These are phyloP conservation scores for Podaxis carcinomalis DNA, from an alignment of 768 basidiomycete genomes.

Conservation along the genomic window DNA sequence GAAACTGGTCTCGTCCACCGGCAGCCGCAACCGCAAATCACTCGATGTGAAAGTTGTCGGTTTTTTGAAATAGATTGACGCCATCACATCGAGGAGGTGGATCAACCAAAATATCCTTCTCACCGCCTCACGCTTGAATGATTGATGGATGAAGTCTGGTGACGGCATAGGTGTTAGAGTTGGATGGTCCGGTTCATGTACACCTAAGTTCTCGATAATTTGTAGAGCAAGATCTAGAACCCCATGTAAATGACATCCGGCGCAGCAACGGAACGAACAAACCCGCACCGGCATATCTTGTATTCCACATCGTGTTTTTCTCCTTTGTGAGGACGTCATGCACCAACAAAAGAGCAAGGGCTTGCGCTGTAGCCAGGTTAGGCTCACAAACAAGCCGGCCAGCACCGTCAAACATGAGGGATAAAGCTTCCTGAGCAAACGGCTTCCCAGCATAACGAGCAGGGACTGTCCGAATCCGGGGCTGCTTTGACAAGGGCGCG, in stretches of 20 bases:
- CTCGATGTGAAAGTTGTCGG: slow-evolving; percentile 36
- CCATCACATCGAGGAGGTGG: slow-evolving; percentile 53
- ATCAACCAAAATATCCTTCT: slow-evolving; percentile 82
- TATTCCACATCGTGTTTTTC: slow-evolving; percentile 30
- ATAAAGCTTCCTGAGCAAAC: slow-evolving; percentile 58
- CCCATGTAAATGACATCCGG: slow-evolving; percentile 19
- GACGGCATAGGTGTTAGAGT: slow-evolving; percentile 55
- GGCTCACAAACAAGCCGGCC: slow-evolving; percentile 59
- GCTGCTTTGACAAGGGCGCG: slow-evolving; percentile 69
- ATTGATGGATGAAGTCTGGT: slow-evolving; percentile 53
- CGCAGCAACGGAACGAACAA: slow-evolving; percentile 14
- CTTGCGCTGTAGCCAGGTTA: slow-evolving; percentile 71
- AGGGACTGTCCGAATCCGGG: slow-evolving; percentile 52
- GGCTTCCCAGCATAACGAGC: slow-evolving; percentile 51
- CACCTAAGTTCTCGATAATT: slow-evolving; percentile 63
- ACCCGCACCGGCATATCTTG: slow-evolving; percentile 47
- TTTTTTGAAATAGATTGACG: slow-evolving; percentile 42
- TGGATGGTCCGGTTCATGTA: slow-evolving; percentile 60
- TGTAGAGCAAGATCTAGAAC: slow-evolving; percentile 56
- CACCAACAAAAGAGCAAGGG: slow-evolving; percentile 67
- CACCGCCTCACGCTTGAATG: slow-evolving; percentile 73
- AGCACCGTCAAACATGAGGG: slow-evolving; percentile 67
- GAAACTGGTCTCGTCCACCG: slow-evolving; percentile 80
- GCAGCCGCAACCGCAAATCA: slow-evolving; percentile 60
- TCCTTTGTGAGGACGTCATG: slow-evolving; percentile 54